Evolutionary conservation across 768 basidiomycete species (phyloP).

Genomic region (Phlebiopsis flavidoalba): DNA sequence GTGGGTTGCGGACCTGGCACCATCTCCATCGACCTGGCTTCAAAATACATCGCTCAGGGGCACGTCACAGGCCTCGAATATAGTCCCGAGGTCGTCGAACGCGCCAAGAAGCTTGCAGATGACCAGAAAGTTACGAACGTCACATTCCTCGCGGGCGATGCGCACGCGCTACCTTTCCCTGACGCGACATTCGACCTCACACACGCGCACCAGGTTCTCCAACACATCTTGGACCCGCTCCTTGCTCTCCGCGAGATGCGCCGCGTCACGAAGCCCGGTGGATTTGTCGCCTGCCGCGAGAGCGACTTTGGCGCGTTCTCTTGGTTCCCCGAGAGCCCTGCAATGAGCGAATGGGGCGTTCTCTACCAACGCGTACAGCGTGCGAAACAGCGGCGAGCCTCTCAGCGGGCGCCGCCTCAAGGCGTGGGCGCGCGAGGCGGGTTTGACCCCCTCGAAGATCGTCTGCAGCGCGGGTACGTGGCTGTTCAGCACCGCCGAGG

Average conservation of each 20-base stretch:
- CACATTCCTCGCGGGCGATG: slow-evolving; percentile 35
- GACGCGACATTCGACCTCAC: slow-evolving; percentile 45
- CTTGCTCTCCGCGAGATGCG: slow-evolving; percentile 40
- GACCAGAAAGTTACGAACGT: slow-evolving; percentile 31
- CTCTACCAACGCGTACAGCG: slow-evolving; percentile 29
- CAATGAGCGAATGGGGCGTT: slow-evolving; percentile 25
- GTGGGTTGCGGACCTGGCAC: slow-evolving; percentile 50
- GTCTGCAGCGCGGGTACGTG: slow-evolving; percentile 27
- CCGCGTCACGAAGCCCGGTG: slow-evolving; percentile 40
- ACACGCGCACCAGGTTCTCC: slow-evolving; percentile 44
- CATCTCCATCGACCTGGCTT: slow-evolving; percentile 41
- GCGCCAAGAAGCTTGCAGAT: slow-evolving; percentile 28
- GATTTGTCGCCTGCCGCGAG: slow-evolving; percentile 42
- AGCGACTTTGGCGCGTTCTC: slow-evolving; percentile 29
- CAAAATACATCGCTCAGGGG: slow-evolving; percentile 31
- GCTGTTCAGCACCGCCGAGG: slow-evolving; percentile 33
- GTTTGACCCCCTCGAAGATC: slow-evolving; percentile 26
- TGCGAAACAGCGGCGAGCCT: slow-evolving; percentile 33
- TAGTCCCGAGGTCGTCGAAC: slow-evolving; percentile 27
- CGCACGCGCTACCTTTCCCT: slow-evolving; percentile 29
- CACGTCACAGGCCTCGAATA: slow-evolving; percentile 40
- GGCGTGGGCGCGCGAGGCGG: slow-evolving; percentile 33
- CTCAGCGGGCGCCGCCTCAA: slow-evolving; percentile 33
- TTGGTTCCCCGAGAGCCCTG: slow-evolving; percentile 32
- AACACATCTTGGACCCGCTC: slow-evolving; percentile 40